phyloP scores from a whole-genome alignment of 148 eudicot species.

The Cornus suecica region DNA sequence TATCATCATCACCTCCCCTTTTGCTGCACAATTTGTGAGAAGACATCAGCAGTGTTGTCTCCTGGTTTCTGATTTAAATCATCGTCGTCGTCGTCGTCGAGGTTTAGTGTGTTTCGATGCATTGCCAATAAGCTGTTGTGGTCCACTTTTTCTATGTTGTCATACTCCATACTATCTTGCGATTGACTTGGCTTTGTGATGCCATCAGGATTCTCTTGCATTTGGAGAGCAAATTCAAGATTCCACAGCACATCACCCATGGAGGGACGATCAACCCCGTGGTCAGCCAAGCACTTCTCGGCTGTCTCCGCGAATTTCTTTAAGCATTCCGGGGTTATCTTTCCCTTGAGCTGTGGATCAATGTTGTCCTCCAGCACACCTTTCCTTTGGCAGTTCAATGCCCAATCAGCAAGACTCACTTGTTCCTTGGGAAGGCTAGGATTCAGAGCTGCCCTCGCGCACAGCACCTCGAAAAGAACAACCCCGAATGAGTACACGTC shows the following conservation, averaged over 20 bases:
- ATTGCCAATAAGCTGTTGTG: conserved; percentile 26
- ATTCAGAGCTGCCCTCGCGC: conserved; percentile 45
- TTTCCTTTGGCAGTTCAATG: conserved; percentile 30
- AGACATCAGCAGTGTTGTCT: conserved; percentile 32
- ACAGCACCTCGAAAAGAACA: conserved; percentile 45
- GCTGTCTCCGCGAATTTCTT: conserved; percentile 43
- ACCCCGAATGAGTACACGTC: conserved; percentile 56
- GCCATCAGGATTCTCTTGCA: conserved; percentile 25
- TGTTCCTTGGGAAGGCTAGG: conserved; percentile 49
- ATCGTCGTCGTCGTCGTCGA: conserved; percentile 27
- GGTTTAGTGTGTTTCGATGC: conserved; percentile 43
- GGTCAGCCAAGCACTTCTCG: conserved; percentile 41
- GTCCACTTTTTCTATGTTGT: conserved; percentile 13
- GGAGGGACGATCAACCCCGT: conserved; percentile 45
- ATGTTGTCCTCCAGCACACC: conserved; percentile 34
- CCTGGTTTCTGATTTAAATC: conserved; percentile 15
- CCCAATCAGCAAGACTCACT: conserved; percentile 45
- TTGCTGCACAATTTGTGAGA: conserved; percentile 41
- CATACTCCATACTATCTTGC: conserved; percentile 10
- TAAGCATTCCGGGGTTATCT: conserved; percentile 35
- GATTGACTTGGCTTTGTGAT: background rate
- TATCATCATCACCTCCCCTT: conserved; percentile 26
- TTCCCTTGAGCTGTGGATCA: conserved; percentile 49
- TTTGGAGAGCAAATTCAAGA: conserved; percentile 37
- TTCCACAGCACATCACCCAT: conserved; percentile 54